A percentile compares a stretch with the other conserved stretches of the same genome.
phyloP scores from a whole-genome alignment of 1,139 yeast genomes.

The Geotrichum cucujoidarum region DNA sequence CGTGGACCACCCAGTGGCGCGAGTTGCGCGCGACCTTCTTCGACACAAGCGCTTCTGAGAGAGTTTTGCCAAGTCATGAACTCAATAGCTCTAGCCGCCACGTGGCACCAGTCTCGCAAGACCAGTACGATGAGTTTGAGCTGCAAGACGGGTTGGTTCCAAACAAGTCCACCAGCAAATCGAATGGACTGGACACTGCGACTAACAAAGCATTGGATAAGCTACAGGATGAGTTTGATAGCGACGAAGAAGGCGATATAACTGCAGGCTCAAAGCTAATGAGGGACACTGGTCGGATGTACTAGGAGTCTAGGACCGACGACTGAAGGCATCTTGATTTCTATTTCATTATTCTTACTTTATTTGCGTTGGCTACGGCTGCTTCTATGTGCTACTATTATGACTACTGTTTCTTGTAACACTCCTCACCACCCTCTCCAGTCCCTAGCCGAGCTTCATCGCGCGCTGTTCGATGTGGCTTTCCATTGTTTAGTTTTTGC shows the following conservation, averaged over 20 bases:
- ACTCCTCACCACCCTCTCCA: no score
- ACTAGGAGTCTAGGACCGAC: no score
- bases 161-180: no score
- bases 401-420: no score
- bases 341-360: no score
- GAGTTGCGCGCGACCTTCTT: constrained; percentile 85
- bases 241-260: constrained; percentile 17
- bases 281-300: constrained; percentile 5
- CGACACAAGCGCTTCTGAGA: constrained; percentile 33
- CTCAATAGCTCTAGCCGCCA: background rate
- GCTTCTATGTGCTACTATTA: no score
- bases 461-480: no score
- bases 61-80: background rate
- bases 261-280: constrained; percentile 17
- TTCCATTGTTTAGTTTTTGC: no score
- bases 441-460: no score
- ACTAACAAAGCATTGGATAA: background rate
- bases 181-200: background rate
- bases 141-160: no score
- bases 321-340: no score
- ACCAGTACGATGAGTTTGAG: constrained; percentile 14
- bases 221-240: constrained; percentile 2
- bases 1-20: constrained; percentile 83
- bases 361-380: no score
- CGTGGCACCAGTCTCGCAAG: background rate